A percentile compares a stretch with the other conserved stretches of the same genome.
Conservation (phyloP, 306 rosid species). For the Cucumis hystrix region DNA sequence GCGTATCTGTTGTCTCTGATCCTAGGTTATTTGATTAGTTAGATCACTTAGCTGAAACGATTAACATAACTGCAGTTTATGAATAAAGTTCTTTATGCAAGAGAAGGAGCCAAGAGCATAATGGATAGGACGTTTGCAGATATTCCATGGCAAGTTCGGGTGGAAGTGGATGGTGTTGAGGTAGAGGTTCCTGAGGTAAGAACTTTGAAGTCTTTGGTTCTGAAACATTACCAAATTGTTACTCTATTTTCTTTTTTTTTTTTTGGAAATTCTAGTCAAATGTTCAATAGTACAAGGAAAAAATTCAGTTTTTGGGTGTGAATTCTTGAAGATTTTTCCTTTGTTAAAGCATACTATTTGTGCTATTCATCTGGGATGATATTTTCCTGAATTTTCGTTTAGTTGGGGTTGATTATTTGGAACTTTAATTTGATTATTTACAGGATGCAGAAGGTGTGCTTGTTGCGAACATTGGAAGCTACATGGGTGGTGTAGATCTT, state of each 20-base stretch:
- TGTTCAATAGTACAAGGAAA: background rate
- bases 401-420: background rate
- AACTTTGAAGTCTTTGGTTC: background rate
- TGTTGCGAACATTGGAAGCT: conserved; percentile 98
- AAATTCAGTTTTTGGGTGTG: background rate
- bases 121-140: conserved; percentile 94
- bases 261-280: background rate
- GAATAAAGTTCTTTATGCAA: conserved; percentile 98
- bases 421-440: conserved; percentile 5
- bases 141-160: conserved; percentile 87
- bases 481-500: conserved; percentile 99
- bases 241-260: background rate
- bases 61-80: conserved; percentile 66
- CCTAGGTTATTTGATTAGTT: background rate
- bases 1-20: background rate
- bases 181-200: conserved; percentile 98
- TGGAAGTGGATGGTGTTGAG: conserved; percentile 93
- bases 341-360: background rate
- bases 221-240: background rate
- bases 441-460: conserved; percentile 99
- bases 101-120: conserved; percentile 95
- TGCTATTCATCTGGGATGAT: background rate
- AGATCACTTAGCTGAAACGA: conserved; percentile 1
- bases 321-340: background rate
- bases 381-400: background rate